Conservation (phyloP, 2,329 filamentous ascomycete species). For the Drechslerella stenobrocha region DNA sequence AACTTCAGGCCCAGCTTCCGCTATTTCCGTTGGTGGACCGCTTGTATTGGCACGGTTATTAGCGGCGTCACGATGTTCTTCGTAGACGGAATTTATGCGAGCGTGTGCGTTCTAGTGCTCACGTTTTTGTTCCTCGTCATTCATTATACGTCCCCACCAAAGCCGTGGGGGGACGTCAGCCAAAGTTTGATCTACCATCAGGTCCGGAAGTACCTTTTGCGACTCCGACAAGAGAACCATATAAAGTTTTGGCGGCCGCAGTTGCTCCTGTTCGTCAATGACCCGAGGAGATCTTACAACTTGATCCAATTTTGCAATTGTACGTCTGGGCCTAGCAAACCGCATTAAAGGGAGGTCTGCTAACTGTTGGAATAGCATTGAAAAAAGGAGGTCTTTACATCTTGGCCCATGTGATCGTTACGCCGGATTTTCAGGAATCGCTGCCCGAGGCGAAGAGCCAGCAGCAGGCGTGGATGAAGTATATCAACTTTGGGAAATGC, state of each 20-base stretch:
- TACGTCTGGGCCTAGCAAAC: conserved; percentile 20
- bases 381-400: conserved; percentile 87
- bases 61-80: conserved; percentile 87
- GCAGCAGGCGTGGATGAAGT: conserved; percentile 80
- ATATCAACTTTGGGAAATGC: conserved; percentile 81
- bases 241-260: conserved; percentile 90
- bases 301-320: conserved; percentile 88
- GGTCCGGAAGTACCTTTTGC: conserved; percentile 81
- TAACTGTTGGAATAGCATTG: conserved; percentile 59
- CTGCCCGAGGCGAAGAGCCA: conserved; percentile 80
- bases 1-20: conserved; percentile 88
- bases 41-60: conserved; percentile 71
- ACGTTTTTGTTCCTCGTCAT: conserved; percentile 80
- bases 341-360: conserved; percentile 5
- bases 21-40: conserved; percentile 85
- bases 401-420: conserved; percentile 83
- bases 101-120: conserved; percentile 72
- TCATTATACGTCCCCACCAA: conserved; percentile 81
- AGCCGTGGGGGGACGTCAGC: conserved; percentile 86
- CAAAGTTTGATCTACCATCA: conserved; percentile 87
- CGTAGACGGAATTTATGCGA: conserved; percentile 78
- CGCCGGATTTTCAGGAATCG: conserved; percentile 74
- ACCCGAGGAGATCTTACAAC: conserved; percentile 77
- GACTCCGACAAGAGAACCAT: conserved; percentile 76
- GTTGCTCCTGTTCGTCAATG: conserved; percentile 79